Conservation (phyloP, 1,139 yeast species). For the Casaregolazyma suthepensis region DNA sequence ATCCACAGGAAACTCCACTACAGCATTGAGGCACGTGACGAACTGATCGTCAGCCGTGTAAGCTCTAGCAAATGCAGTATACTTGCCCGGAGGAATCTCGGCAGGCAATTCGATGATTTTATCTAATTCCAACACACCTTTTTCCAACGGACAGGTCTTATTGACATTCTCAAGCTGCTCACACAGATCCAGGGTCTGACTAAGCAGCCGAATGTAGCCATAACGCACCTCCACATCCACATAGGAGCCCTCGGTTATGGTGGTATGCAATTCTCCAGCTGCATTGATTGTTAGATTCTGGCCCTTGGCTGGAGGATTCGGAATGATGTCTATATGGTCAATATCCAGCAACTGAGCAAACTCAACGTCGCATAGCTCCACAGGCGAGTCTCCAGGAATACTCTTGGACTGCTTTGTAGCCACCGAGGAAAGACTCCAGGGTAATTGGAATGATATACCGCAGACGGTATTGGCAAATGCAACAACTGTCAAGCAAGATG, state of each 20-base stretch:
- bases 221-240: conserved; percentile 89
- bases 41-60: conserved; percentile 74
- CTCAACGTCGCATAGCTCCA: conserved; percentile 63
- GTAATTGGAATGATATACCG: not conserved
- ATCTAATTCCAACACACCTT: conserved; percentile 59
- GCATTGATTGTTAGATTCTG: conserved; percentile 73
- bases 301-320: conserved; percentile 88
- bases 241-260: conserved; percentile 76
- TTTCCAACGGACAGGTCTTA: conserved; percentile 62
- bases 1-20: conserved; percentile 41
- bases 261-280: conserved; percentile 50
- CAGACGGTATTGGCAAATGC: not conserved
- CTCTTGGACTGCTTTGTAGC: conserved; percentile 16
- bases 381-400: conserved; percentile 87
- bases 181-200: conserved; percentile 85
- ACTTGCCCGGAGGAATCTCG: conserved; percentile 95
- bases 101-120: conserved; percentile 78
- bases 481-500: not conserved
- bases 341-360: conserved; percentile 59
- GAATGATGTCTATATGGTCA: conserved; percentile 53
- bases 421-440: not conserved
- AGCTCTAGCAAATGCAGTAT: conserved; percentile 81
- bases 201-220: conserved; percentile 81
- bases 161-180: conserved; percentile 81
- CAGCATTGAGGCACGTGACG: conserved; percentile 80